phyloP scores from a whole-genome alignment of 768 basidiomycete genomes.

The Stropharia rugosoannulata region DNA sequence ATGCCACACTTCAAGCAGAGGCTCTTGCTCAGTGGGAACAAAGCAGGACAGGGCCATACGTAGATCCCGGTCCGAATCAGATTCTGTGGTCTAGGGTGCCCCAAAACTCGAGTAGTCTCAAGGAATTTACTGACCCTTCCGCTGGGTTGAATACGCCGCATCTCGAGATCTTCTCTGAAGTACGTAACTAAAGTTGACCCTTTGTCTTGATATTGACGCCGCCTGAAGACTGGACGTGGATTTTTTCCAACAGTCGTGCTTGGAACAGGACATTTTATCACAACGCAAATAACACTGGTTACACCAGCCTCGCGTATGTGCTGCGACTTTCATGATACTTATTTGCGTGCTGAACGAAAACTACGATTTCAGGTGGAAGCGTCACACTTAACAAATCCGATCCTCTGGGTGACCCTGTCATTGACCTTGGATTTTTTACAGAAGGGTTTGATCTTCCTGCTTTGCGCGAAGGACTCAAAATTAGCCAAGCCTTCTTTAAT shows the following conservation, averaged over 20 bases:
- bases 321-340: not conserved
- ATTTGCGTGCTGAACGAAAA: not conserved
- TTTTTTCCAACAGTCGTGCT: conserved; percentile 17
- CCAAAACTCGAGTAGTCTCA: conserved; percentile 18
- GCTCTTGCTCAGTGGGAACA: conserved; percentile 21
- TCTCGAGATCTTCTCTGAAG: conserved; percentile 12
- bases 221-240: conserved; percentile 7
- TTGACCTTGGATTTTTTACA: conserved; percentile 21
- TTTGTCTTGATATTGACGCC: not conserved
- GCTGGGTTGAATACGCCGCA: conserved; percentile 24
- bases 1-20: conserved; percentile 20
- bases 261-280: conserved; percentile 23
- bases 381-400: conserved; percentile 17
- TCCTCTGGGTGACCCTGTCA: conserved; percentile 23
- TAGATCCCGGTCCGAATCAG: conserved; percentile 19
- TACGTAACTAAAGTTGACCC: not conserved
- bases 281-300: conserved; percentile 21
- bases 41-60: conserved; percentile 21
- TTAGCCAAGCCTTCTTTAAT: conserved; percentile 15
- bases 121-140: conserved; percentile 19
- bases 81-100: conserved; percentile 23
- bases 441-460: conserved; percentile 21
- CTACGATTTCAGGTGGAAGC: conserved; percentile 15
- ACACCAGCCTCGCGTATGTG: conserved; percentile 29
- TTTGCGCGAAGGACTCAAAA: conserved; percentile 18